These are phyloP conservation scores for Paraconiothyrium sp. DNA, from an alignment of 2,329 filamentous ascomycete genomes.

Conservation along the genomic window DNA sequence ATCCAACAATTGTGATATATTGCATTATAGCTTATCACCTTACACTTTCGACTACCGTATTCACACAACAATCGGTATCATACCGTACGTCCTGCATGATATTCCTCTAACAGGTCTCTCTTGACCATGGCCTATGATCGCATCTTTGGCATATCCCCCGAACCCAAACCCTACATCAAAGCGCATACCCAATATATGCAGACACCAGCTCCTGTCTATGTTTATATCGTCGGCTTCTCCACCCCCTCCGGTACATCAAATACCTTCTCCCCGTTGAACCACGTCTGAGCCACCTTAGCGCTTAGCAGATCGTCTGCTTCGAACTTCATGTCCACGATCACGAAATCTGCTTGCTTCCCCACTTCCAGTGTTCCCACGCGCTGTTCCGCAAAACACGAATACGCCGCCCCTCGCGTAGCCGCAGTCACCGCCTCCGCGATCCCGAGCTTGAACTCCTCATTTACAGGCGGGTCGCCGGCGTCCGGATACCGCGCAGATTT, in stretches of 20 bases:
- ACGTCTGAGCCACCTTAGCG: slow-evolving; percentile 62
- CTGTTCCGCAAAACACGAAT: slow-evolving; percentile 66
- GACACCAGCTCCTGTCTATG: no score
- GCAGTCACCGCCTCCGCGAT: slow-evolving; percentile 64
- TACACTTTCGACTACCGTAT: no score
- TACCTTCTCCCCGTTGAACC: slow-evolving; percentile 58
- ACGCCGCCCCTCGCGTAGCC: slow-evolving; percentile 65
- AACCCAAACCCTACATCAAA: no score
- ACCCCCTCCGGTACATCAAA: slow-evolving; percentile 19
- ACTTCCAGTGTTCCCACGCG: slow-evolving; percentile 63
- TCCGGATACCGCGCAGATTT: slow-evolving; percentile 62
- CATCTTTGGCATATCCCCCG: no score
- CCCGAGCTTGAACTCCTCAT: slow-evolving; percentile 63
- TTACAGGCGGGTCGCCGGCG: slow-evolving; percentile 54
- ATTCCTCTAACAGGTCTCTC: no score
- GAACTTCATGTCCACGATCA: slow-evolving; percentile 63
- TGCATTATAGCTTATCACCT: background rate
- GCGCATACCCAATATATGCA: no score
- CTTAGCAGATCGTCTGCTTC: slow-evolving; percentile 58
- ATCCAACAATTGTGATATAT: background rate
- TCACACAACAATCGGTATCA: no score
- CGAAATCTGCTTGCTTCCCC: slow-evolving; percentile 68
- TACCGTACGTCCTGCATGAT: no score
- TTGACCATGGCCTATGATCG: no score
- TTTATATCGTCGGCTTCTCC: background rate